These are phyloP conservation scores for Nepenthes mirabilis DNA, from an alignment of 148 eudicot genomes.

Conservation along the genomic window DNA sequence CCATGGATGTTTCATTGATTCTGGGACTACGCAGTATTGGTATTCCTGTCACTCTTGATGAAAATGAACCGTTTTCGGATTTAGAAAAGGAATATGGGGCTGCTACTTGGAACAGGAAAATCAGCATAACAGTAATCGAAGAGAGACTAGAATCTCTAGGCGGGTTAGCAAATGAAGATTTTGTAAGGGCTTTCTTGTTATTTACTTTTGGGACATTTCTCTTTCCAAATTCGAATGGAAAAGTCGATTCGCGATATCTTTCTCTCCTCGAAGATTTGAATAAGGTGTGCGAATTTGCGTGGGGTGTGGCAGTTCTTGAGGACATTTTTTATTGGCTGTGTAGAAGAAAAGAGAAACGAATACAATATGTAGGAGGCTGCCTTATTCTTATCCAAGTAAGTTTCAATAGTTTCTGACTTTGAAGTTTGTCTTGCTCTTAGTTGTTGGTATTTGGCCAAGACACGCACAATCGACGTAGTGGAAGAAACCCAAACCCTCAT, in stretches of 20 bases:
- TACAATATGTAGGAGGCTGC: conserved; percentile 44
- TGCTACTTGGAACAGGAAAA: conserved; percentile 19
- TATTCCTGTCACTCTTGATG: conserved; percentile 18
- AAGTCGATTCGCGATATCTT: conserved; percentile 57
- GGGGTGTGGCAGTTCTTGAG: conserved; percentile 59
- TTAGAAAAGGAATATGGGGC: conserved; percentile 53
- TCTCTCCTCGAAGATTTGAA: conserved; percentile 28
- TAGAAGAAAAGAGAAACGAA: conserved; percentile 29
- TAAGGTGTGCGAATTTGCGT: conserved; percentile 28
- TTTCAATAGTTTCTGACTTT: neutral
- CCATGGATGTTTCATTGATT: conserved; percentile 47
- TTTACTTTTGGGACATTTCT: conserved; percentile 43
- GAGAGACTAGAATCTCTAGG: conserved; percentile 39
- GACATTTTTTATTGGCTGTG: conserved; percentile 28
- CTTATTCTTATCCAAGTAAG: conserved; percentile 69
- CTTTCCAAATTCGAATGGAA: conserved; percentile 37
- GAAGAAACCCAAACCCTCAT: too few relatives aligned
- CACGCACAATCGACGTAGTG: too few relatives aligned
- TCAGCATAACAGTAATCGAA: conserved; percentile 28
- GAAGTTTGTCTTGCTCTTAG: too few relatives aligned
- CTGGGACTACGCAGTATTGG: conserved; percentile 46
- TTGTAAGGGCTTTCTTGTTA: conserved; percentile 37
- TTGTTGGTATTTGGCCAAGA: too few relatives aligned
- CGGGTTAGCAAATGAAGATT: conserved; percentile 28
- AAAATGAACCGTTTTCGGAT: conserved; percentile 24